These are phyloP conservation scores for Kluyveromyces sp. DNA, from an alignment of 1,139 yeast species.

Conservation along the genomic window DNA sequence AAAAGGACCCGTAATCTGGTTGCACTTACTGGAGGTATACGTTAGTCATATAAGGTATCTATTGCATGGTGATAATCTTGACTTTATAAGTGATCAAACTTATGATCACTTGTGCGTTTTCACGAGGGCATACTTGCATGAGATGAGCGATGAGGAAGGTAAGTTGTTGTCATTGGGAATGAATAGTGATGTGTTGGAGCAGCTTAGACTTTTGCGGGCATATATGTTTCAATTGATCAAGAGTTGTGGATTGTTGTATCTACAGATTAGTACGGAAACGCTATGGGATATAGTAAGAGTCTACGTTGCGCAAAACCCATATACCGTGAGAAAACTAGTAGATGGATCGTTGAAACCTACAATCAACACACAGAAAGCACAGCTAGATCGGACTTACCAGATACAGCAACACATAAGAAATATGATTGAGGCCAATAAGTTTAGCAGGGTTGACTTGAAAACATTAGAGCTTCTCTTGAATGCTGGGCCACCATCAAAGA, in stretches of 20 bases:
- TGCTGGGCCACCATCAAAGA: conserved; percentile 23
- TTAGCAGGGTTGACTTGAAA: conserved; percentile 38
- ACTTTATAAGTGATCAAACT: conserved; percentile 42
- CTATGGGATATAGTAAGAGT: conserved; percentile 56
- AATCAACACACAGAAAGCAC: conserved; percentile 25
- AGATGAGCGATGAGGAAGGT: conserved; percentile 51
- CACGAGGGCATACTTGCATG: conserved; percentile 48
- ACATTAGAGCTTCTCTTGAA: conserved; percentile 38
- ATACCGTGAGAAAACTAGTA: conserved; percentile 44
- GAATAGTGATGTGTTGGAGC: conserved; percentile 55
- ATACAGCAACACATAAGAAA: conserved; percentile 35
- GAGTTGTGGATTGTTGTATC: conserved; percentile 44
- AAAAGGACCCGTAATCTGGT: conserved; percentile 78
- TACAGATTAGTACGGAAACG: conserved; percentile 50
- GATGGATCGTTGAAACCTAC: conserved; percentile 35
- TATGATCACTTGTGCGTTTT: conserved; percentile 53
- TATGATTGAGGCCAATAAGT: conserved; percentile 39
- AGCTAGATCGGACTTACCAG: conserved; percentile 23
- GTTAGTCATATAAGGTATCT: conserved; percentile 44
- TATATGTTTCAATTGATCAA: conserved; percentile 48
- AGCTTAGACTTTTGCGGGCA: conserved; percentile 41
- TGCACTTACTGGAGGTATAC: conserved; percentile 57
- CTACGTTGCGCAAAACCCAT: conserved; percentile 42
- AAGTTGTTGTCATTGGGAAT: conserved; percentile 61
- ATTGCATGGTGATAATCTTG: conserved; percentile 26